Evolutionary conservation across 441 rosid genomes (phyloP).

Genomic region (Populus trichocarpa): DNA sequence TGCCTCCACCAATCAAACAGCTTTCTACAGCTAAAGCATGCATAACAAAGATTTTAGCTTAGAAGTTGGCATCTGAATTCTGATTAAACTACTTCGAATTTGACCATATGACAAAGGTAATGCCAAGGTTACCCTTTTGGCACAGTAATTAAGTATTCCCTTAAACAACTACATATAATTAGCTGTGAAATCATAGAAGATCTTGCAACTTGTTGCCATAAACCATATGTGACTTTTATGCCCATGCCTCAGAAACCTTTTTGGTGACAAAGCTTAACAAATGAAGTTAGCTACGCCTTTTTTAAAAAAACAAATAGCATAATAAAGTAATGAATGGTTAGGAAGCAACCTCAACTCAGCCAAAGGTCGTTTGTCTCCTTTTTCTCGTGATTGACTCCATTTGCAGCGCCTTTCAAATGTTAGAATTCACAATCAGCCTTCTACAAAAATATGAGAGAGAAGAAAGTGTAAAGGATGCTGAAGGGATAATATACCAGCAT

Average conservation of each 20-base stretch:
- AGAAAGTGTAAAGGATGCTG: neutral
- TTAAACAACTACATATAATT: neutral
- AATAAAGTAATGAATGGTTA: neutral
- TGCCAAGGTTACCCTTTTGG: neutral
- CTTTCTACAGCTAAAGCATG: neutral
- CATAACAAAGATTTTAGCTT: no score
- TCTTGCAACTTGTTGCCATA: neutral
- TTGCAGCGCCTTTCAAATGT: conserved; percentile 57
- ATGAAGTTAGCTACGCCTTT: neutral
- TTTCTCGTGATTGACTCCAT: conserved; percentile 74
- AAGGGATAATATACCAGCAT: neutral
- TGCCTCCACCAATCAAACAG: neutral
- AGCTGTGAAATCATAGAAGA: neutral
- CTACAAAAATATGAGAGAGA: conserved; percentile 2
- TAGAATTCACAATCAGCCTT: conserved; percentile 14
- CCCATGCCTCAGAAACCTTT: neutral
- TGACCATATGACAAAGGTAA: neutral
- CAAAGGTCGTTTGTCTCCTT: conserved; percentile 72
- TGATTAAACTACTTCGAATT: neutral
- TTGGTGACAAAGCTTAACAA: neutral
- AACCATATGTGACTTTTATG: neutral
- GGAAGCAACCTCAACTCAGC: conserved; percentile 53
- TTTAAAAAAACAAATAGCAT: neutral
- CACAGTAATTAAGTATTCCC: neutral
- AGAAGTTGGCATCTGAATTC: neutral